Conservation (phyloP, 2,329 filamentous ascomycete species). For the Penicillium sclerotigenum region DNA sequence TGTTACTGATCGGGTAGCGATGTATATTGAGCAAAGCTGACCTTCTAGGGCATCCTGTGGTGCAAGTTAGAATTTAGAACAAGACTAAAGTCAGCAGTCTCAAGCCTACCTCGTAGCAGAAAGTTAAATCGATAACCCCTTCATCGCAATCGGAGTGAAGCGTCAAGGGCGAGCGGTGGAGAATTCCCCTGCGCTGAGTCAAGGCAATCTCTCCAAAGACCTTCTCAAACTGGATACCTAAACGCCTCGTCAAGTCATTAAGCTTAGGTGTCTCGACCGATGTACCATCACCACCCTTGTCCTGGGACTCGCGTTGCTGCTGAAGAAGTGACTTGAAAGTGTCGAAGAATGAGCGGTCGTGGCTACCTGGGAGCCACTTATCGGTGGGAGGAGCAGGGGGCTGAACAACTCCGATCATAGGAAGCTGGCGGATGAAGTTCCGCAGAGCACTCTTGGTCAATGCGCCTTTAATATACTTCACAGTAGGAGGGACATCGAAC, state of each 20-base stretch:
- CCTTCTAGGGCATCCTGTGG: constrained; percentile 25
- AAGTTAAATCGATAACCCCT: constrained; percentile 53
- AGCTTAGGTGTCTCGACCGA: constrained; percentile 58
- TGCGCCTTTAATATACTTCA: constrained; percentile 73
- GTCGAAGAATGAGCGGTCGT: constrained; percentile 44
- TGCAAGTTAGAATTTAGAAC: constrained; percentile 1
- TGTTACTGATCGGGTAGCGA: constrained; percentile 34
- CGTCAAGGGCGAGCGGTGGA: constrained; percentile 58
- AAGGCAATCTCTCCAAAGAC: constrained; percentile 68
- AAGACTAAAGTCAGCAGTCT: not conserved
- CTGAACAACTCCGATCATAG: constrained; percentile 33
- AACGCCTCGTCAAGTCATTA: constrained; percentile 60
- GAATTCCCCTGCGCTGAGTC: constrained; percentile 65
- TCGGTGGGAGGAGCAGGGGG: constrained; percentile 42
- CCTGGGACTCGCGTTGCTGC: constrained; percentile 48
- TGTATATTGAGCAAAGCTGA: constrained; percentile 32
- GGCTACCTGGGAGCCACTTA: constrained; percentile 40
- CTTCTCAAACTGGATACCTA: constrained; percentile 56
- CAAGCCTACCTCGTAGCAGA: constrained; percentile 50
- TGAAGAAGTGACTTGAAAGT: constrained; percentile 52
- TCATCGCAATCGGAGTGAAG: constrained; percentile 42
- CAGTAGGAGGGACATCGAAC: constrained; percentile 68
- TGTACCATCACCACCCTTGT: constrained; percentile 47
- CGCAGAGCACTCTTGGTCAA: constrained; percentile 65
- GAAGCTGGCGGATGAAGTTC: constrained; percentile 50